Evolutionary conservation across 148 eudicot genomes (phyloP), one percentile per base, ranked within the genome.

Genomic region (Silene latifolia): DNA sequence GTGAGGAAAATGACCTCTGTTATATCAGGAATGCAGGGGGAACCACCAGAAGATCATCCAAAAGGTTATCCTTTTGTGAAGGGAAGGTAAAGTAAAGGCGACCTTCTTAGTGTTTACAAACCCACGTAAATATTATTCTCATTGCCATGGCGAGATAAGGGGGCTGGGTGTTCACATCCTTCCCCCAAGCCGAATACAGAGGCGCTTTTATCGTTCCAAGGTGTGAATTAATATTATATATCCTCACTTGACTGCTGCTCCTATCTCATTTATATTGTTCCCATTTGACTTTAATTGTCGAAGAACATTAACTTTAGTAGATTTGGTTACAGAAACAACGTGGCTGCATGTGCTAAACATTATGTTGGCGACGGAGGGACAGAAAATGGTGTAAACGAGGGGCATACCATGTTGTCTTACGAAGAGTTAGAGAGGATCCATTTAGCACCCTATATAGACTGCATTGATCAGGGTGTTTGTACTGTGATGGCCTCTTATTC

Each of bases 311-410:
- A 39, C 44, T 9, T 35, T 15, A 59, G 21, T 44, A 14, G 71
- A 64, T 57, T 64, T 1, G 6, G 10, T 81, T 84, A 60, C 89
- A 95, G 98, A 82, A 80, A 89, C 46, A 92, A 87, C 66, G 92
- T 95, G 47, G 80, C 80, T 67, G 96, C 97, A 51, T 92, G 96
- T 69, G 97, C 98, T 73, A 95, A 95, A 74, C 98, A 95, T 78
- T 95, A 86, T 74, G 96, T 92, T 74, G 98, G 97, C 2, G 98
- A 95, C 67, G 98, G 98, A 15, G 98, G 97, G 63, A 92, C 98
- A 27, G 83, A 87, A 18, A 85, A 79, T 58, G 97, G 97, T 69
- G 76, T 74, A 82, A 92, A 92, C 76, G 98, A 95, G 78, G 97
- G 98, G 69, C 85, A 95, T 82, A 89, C 98, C 7, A 67, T 83